phyloP scores from a whole-genome alignment of 345 rosid species.

The Gossypium stocksii region DNA sequence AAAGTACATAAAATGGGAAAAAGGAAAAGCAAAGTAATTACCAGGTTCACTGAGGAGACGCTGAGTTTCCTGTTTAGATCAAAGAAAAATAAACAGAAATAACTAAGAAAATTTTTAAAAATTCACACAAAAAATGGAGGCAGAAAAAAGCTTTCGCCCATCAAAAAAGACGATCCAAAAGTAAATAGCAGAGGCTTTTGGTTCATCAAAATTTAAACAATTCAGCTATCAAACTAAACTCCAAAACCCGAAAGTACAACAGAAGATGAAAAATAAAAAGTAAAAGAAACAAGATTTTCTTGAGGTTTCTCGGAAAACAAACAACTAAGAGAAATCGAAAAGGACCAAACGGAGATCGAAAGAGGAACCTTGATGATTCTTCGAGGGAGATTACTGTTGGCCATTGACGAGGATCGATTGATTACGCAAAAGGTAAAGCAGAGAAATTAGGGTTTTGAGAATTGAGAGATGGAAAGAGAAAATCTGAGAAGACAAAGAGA shows the following conservation, averaged over 20 bases:
- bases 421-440: neutral
- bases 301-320: neutral
- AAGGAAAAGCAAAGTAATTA: constrained; percentile 17
- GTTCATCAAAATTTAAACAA: neutral
- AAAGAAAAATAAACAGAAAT: neutral
- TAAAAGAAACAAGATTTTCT: neutral
- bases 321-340: constrained; percentile 5
- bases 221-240: neutral
- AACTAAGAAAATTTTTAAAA: neutral
- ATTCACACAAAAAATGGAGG: neutral
- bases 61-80: constrained; percentile 74
- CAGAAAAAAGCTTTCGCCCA: neutral
- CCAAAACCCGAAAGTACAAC: neutral
- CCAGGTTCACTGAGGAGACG: constrained; percentile 99
- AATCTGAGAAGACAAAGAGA: neutral
- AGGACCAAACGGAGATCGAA: constrained; percentile 22
- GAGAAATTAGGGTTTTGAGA: constrained; percentile 11
- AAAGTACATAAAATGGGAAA: neutral
- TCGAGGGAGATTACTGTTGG: constrained; percentile 89
- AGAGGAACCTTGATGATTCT: constrained; percentile 87
- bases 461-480: constrained; percentile 14
- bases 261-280: neutral
- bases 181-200: neutral
- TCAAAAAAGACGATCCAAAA: neutral
- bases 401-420: constrained; percentile 45